These are phyloP conservation scores for Tetracladium marchalianum DNA, from an alignment of 495 filamentous ascomycete genomes.

Conservation along the genomic window DNA sequence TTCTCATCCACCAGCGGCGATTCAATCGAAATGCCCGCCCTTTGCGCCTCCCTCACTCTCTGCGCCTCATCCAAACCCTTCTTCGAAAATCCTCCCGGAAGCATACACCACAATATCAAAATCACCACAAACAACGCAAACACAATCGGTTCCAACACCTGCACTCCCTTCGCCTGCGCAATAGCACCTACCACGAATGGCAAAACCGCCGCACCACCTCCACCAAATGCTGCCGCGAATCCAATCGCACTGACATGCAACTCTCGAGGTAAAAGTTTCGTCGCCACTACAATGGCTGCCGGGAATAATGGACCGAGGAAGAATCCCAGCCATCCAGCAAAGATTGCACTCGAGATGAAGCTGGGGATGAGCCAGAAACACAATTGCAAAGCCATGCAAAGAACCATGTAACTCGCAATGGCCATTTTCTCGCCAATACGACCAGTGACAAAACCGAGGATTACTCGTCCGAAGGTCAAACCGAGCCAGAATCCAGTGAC, in stretches of 20 bases:
- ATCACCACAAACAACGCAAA: constrained; percentile 14
- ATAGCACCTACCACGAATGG: constrained; percentile 73
- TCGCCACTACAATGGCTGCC: constrained; percentile 66
- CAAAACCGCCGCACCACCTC: constrained; percentile 67
- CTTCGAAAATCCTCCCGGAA: constrained; percentile 19
- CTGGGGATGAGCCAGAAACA: constrained; percentile 77
- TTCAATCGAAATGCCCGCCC: too few species aligned
- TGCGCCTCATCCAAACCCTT: constrained; percentile 9
- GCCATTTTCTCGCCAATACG: constrained; percentile 63
- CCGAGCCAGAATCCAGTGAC: constrained; percentile 81
- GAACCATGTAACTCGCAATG: constrained; percentile 46
- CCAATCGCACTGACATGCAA: constrained; percentile 76
- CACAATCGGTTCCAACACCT: constrained; percentile 34
- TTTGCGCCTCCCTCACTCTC: neutral
- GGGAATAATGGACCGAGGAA: constrained; percentile 77
- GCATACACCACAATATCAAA: constrained; percentile 15
- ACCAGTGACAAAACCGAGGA: constrained; percentile 59
- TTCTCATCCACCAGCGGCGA: too few species aligned
- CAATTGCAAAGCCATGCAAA: constrained; percentile 59
- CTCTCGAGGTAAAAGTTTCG: constrained; percentile 67
- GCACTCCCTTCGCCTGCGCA: constrained; percentile 68
- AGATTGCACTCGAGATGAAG: constrained; percentile 61
- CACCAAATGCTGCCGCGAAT: constrained; percentile 74
- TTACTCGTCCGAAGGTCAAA: constrained; percentile 64
- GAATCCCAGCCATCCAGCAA: constrained; percentile 66